Evolutionary conservation across 129 eudicot genomes (phyloP).

Genomic region (Chrysanthemum makinoi): DNA sequence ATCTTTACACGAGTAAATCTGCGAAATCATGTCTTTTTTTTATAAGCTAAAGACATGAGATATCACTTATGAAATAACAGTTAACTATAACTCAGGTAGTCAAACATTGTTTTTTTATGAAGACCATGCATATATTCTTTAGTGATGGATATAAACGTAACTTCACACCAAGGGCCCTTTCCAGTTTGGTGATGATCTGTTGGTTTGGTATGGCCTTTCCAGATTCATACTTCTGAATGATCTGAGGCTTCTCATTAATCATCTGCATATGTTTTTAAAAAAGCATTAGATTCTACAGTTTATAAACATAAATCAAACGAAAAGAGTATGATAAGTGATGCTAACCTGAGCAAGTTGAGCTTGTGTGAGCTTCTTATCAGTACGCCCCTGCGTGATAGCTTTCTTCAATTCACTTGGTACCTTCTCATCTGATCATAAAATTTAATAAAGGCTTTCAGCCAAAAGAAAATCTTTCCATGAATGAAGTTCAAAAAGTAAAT

Average conservation of each 20-base stretch:
- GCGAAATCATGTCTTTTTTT: no score
- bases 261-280: conserved; percentile 38
- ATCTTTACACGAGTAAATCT: neutral
- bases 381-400: conserved; percentile 82
- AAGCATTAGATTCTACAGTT: neutral
- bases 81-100: no score
- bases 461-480: no score
- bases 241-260: conserved; percentile 95
- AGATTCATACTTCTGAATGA: conserved; percentile 94
- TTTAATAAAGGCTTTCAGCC: neutral
- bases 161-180: no score
- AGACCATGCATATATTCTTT: no score
- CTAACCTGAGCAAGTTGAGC: conserved; percentile 95
- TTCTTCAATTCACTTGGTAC: conserved; percentile 91
- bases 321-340: neutral
- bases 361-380: conserved; percentile 42
- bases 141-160: no score
- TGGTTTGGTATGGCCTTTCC: conserved; percentile 98
- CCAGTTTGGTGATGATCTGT: conserved; percentile 56
- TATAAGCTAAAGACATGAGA: no score
- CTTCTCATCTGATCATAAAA: conserved; percentile 53
- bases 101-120: no score
- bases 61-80: no score
- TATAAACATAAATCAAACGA: neutral
- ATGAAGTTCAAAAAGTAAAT: no score